Conservation (phyloP, 2,329 filamentous ascomycete genomes). For the Alternaria triticina region DNA sequence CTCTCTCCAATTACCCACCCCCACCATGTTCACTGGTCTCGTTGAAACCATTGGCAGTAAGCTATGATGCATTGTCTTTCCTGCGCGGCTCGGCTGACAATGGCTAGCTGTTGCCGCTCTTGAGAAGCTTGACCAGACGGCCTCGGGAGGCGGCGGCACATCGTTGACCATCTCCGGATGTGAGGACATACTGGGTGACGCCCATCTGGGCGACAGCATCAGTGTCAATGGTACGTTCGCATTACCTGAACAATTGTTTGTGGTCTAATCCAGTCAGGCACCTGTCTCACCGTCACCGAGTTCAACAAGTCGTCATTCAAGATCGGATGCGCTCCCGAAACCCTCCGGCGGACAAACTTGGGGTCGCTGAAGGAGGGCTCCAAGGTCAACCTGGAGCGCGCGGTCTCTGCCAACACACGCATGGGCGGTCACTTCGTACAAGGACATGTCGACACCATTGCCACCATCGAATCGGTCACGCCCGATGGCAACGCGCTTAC, state of each 20-base stretch:
- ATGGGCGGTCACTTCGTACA: slow-evolving; percentile 99
- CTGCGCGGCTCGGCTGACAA: slow-evolving; percentile 36
- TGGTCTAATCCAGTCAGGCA: slow-evolving; percentile 55
- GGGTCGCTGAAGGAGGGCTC: slow-evolving; percentile 71
- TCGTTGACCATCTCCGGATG: slow-evolving; percentile 83
- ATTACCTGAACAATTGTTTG: not conserved
- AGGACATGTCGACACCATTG: slow-evolving; percentile 92
- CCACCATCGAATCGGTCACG: slow-evolving; percentile 72
- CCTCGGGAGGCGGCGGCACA: slow-evolving; percentile 76
- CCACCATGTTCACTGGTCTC: slow-evolving; percentile 84
- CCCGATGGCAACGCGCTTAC: slow-evolving; percentile 91
- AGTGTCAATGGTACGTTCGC: slow-evolving; percentile 76
- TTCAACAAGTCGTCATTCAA: slow-evolving; percentile 74
- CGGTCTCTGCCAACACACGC: slow-evolving; percentile 86
- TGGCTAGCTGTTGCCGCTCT: slow-evolving; percentile 79
- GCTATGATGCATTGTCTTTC: slow-evolving; percentile 33
- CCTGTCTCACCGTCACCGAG: slow-evolving; percentile 89
- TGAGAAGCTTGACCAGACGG: slow-evolving; percentile 76
- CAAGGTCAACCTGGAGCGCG: slow-evolving; percentile 89
- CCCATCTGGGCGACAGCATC: slow-evolving; percentile 90
- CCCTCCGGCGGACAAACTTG: slow-evolving; percentile 93
- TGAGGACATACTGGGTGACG: slow-evolving; percentile 80
- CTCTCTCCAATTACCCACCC: slow-evolving; percentile 3
- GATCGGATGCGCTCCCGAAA: slow-evolving; percentile 94
- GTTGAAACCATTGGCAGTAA: slow-evolving; percentile 77